phyloP scores from a whole-genome alignment of 495 filamentous ascomycete genomes.

The Chlorociboria aeruginascens region DNA sequence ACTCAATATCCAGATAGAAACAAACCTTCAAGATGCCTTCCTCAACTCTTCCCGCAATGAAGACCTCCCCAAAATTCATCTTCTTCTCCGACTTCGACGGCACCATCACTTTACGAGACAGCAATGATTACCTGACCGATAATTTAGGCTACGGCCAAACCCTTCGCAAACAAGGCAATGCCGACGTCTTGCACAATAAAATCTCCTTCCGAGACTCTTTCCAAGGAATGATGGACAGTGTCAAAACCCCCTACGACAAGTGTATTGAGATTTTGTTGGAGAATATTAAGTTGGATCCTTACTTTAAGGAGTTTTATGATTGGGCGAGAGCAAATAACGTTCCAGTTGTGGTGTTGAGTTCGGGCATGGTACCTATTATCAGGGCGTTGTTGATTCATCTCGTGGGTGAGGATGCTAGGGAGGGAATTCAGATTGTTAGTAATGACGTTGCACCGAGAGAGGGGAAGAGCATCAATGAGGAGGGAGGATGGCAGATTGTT shows the following conservation, averaged over 20 bases:
- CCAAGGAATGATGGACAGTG: constrained; percentile 74
- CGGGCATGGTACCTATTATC: constrained; percentile 89
- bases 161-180: constrained; percentile 53
- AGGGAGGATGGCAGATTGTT: constrained; percentile 73
- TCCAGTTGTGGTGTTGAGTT: constrained; percentile 81
- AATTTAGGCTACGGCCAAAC: constrained; percentile 70
- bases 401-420: constrained; percentile 52
- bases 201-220: constrained; percentile 75
- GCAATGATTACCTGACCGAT: constrained; percentile 93
- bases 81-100: constrained; percentile 99
- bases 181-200: constrained; percentile 54
- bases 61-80: constrained; percentile 67
- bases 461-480: constrained; percentile 65
- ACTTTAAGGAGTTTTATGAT: constrained; percentile 74
- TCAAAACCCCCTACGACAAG: constrained; percentile 63
- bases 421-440: constrained; percentile 71
- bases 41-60: constrained; percentile 36
- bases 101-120: constrained; percentile 83
- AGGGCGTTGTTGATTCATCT: constrained; percentile 65
- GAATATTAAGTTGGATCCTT: constrained; percentile 78
- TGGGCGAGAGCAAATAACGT: constrained; percentile 74
- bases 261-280: constrained; percentile 63
- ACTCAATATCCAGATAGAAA: neutral
- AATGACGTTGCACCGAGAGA: constrained; percentile 59
- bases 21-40: constrained; percentile 10